A percentile compares a stretch with the other conserved stretches of the same genome.
Evolutionary conservation across 148 eudicot genomes (phyloP).

Genomic region (Chenopodium suecicum): DNA sequence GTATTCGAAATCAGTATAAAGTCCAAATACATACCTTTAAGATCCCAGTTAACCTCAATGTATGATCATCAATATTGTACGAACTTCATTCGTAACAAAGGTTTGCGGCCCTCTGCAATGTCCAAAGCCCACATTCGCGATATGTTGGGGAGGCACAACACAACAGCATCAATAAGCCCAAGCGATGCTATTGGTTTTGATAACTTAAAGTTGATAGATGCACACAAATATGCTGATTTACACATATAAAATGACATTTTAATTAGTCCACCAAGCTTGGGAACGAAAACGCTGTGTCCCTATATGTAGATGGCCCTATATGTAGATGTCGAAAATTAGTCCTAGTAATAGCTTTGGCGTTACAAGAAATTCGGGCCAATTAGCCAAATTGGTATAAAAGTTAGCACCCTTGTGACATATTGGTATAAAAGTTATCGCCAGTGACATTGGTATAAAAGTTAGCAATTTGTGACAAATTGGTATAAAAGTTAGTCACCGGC

Average conservation of each 20-base stretch:
- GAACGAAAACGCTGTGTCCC: slow-evolving; percentile 58
- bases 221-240: no score
- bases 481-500: no score
- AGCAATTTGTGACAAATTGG: no score
- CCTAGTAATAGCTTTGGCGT: no score
- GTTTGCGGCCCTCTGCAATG: slow-evolving; percentile 69
- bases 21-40: slow-evolving; percentile 48
- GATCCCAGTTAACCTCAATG: slow-evolving; percentile 83
- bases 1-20: background rate
- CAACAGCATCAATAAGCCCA: slow-evolving; percentile 88
- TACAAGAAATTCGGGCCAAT: no score
- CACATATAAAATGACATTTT: no score
- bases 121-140: slow-evolving; percentile 81
- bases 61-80: slow-evolving; percentile 52
- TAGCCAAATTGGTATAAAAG: no score
- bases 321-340: no score
- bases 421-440: no score
- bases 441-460: no score
- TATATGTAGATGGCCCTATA: no score
- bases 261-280: slow-evolving; percentile 66
- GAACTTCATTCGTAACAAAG: slow-evolving; percentile 75
- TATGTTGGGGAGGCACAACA: slow-evolving; percentile 47
- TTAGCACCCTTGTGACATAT: no score
- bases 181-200: slow-evolving; percentile 77
- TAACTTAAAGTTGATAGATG: slow-evolving; percentile 36